Evolutionary conservation across 2,329 filamentous ascomycete genomes (phyloP).

Genomic region (Berkeleyomyces basicola): DNA sequence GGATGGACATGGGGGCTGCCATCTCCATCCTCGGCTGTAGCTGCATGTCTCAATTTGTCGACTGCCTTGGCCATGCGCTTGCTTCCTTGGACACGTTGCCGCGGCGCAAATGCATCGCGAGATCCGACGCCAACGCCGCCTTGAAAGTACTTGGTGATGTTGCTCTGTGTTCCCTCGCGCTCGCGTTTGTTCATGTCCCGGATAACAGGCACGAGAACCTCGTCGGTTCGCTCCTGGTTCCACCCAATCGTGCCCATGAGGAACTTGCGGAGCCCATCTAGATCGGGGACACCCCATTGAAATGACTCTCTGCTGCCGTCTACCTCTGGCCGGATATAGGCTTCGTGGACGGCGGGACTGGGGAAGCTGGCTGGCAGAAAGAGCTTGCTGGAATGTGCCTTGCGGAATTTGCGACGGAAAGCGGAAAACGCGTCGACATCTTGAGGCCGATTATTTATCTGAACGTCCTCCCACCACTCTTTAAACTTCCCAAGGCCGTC

Average conservation of each 20-base stretch:
- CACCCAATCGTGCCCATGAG: conserved; percentile 88
- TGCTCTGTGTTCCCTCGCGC: conserved; percentile 81
- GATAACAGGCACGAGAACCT: conserved; percentile 89
- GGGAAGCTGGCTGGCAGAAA: conserved; percentile 75
- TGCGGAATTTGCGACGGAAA: conserved; percentile 78
- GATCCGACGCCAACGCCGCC: conserved; percentile 55
- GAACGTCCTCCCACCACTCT: conserved; percentile 74
- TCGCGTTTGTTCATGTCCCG: conserved; percentile 84
- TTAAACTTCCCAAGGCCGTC: conserved; percentile 55
- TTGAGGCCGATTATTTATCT: conserved; percentile 47
- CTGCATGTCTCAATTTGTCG: conserved; percentile 36
- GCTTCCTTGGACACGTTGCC: conserved; percentile 44
- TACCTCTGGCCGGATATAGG: conserved; percentile 76
- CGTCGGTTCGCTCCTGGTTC: conserved; percentile 80
- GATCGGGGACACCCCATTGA: conserved; percentile 89
- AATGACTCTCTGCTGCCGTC: conserved; percentile 64
- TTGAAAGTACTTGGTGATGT: conserved; percentile 85
- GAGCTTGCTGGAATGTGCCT: conserved; percentile 61
- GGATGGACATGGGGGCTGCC: background rate
- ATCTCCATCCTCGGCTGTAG: background rate
- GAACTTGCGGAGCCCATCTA: conserved; percentile 68
- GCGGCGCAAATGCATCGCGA: conserved; percentile 51
- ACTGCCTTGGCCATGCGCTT: conserved; percentile 63
- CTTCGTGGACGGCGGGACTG: conserved; percentile 57
- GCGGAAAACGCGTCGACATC: conserved; percentile 40